Percentiles rank a stretch among this genome's conserved stretches.
Conservation (phyloP, 2,329 filamentous ascomycete genomes). For the Colletotrichum incanum region DNA sequence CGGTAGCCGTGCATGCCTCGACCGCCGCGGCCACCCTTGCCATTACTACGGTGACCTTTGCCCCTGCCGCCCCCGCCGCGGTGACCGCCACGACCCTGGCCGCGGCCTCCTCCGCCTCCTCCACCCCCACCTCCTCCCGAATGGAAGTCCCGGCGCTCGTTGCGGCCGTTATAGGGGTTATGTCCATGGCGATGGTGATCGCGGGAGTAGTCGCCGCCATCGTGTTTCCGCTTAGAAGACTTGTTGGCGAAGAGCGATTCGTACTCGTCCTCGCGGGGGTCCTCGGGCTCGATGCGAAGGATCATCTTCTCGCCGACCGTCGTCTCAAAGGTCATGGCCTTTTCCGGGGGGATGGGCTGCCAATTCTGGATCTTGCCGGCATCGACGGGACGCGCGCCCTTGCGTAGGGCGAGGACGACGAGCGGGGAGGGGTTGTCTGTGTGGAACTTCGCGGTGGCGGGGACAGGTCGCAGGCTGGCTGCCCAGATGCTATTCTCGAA, state of each 20-base stretch:
- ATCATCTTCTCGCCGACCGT: constrained; percentile 90
- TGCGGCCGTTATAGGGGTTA: constrained; percentile 54
- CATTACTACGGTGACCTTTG: constrained; percentile 56
- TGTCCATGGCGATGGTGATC: constrained; percentile 46
- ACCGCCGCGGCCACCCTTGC: constrained; percentile 62
- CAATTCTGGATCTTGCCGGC: constrained; percentile 87
- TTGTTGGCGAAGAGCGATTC: constrained; percentile 75
- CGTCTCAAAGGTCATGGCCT: constrained; percentile 84
- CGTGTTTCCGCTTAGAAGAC: constrained; percentile 73
- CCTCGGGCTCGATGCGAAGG: constrained; percentile 83
- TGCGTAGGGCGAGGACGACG: constrained; percentile 86
- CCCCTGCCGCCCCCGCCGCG: constrained; percentile 59
- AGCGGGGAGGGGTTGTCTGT: constrained; percentile 85
- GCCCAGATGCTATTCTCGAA: constrained; percentile 91
- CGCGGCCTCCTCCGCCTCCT: constrained; percentile 53
- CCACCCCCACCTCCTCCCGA: constrained; percentile 58
- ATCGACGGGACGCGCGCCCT: constrained; percentile 83
- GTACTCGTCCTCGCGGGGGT: constrained; percentile 73
- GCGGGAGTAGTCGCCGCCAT: constrained; percentile 51
- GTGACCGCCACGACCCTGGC: constrained; percentile 54
- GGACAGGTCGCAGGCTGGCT: constrained; percentile 81
- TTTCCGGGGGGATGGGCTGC: constrained; percentile 81
- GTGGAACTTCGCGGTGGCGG: constrained; percentile 77
- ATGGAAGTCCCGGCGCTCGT: constrained; percentile 60
- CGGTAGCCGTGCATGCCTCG: constrained; percentile 71